Evolutionary conservation across 345 rosid genomes (phyloP).

Genomic region (Murraya paniculata): DNA sequence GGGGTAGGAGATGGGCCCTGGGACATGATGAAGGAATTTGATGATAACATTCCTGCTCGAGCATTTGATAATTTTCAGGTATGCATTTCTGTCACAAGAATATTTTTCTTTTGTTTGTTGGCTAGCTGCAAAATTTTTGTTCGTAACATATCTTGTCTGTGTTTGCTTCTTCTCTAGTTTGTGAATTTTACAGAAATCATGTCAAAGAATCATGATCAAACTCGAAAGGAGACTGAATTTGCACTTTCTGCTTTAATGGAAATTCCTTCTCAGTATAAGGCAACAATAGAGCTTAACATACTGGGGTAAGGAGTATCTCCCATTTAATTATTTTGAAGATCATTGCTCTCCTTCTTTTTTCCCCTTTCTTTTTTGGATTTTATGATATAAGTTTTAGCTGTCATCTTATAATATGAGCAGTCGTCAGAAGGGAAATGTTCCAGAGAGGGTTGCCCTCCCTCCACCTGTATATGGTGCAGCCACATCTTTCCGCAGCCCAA

Average conservation of each 20-base stretch:
- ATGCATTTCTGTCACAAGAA: neutral
- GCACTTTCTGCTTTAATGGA: slow-evolving; percentile 96
- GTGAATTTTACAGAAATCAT: slow-evolving; percentile 92
- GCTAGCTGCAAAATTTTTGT: neutral
- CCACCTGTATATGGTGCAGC: slow-evolving; percentile 58
- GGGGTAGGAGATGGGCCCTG: slow-evolving; percentile 99
- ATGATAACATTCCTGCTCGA: slow-evolving; percentile 92
- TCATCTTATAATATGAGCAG: slow-evolving; percentile 35
- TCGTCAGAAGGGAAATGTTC: slow-evolving; percentile 39
- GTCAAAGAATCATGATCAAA: slow-evolving; percentile 57
- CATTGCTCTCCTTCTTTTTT: neutral
- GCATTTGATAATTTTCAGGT: slow-evolving; percentile 98
- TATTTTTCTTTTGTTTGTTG: neutral
- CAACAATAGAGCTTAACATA: slow-evolving; percentile 75
- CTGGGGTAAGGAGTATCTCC: slow-evolving; percentile 55
- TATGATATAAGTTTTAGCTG: slow-evolving; percentile 12
- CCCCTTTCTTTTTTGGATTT: too few relatives aligned
- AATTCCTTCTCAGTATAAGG: slow-evolving; percentile 90
- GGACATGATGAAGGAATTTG: slow-evolving; percentile 97
- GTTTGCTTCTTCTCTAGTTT: slow-evolving; percentile 49
- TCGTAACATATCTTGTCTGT: neutral
- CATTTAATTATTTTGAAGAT: neutral
- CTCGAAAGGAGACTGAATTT: slow-evolving; percentile 82
- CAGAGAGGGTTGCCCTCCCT: slow-evolving; percentile 70
- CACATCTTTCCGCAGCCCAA: slow-evolving; percentile 34